Conservation (phyloP, 352 stramenopile genomes). For the Phytophthora constricta region DNA sequence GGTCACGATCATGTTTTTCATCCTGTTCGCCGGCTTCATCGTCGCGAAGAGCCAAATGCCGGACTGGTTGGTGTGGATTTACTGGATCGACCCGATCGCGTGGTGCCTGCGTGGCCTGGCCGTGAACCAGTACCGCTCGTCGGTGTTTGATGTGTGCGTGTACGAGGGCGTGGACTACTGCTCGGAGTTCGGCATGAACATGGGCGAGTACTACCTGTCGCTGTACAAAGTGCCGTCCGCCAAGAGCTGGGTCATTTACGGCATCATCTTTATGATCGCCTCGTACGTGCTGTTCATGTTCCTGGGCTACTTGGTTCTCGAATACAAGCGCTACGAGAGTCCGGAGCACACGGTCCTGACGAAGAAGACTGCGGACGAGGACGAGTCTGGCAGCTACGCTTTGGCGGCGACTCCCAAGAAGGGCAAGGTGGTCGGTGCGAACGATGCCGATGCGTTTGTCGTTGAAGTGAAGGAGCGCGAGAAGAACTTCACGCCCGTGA, state of each 20-base stretch:
- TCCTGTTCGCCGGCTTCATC: slow-evolving; percentile 1
- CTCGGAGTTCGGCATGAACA: background rate
- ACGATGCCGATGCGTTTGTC: slow-evolving; percentile 4
- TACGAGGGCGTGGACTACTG: slow-evolving; percentile 3
- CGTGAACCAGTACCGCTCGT: slow-evolving; percentile 1
- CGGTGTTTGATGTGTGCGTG: slow-evolving; percentile 1
- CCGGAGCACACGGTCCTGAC: slow-evolving; percentile 2
- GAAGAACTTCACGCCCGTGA: slow-evolving; percentile 47
- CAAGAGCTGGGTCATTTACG: slow-evolving; percentile 5
- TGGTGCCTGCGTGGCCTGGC: background rate
- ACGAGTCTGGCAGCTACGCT: slow-evolving; percentile 20
- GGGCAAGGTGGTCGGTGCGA: slow-evolving; percentile 9
- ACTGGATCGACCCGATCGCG: background rate
- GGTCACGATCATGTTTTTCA: slow-evolving; percentile 2
- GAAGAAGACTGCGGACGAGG: background rate
- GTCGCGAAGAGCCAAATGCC: slow-evolving; percentile 1
- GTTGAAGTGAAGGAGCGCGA: slow-evolving; percentile 16
- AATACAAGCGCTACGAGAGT: slow-evolving; percentile 4
- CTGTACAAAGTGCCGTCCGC: background rate
- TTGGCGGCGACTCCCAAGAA: slow-evolving; percentile 24
- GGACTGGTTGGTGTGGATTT: background rate
- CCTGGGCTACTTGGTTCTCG: background rate
- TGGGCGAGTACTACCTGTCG: slow-evolving; percentile 5
- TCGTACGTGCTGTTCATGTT: slow-evolving; percentile 1
- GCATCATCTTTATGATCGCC: background rate